A percentile compares a stretch with the other conserved stretches of the same genome.
Evolutionary conservation across 805 yeast species (phyloP).

Genomic region (Ogataea glucozyma): DNA sequence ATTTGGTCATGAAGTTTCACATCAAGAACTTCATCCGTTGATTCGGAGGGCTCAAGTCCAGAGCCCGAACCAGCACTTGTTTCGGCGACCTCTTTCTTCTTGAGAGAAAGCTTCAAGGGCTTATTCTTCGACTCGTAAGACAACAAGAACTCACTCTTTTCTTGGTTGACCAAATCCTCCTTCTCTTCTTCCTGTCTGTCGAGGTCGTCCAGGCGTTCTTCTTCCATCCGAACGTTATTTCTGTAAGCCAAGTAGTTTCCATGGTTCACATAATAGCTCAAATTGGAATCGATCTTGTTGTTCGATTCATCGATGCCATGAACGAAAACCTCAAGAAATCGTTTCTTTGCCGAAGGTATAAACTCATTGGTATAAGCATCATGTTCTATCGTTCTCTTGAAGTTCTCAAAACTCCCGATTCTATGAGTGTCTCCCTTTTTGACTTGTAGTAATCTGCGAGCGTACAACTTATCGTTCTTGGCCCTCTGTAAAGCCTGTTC

Average conservation of each 20-base stretch:
- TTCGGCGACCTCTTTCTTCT: slow-evolving; percentile 16
- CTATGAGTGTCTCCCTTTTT: slow-evolving; percentile 30
- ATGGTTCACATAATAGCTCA: slow-evolving; percentile 42
- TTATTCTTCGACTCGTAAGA: slow-evolving; percentile 19
- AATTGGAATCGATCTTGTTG: slow-evolving; percentile 37
- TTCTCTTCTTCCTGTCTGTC: slow-evolving; percentile 41
- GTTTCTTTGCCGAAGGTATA: slow-evolving; percentile 25
- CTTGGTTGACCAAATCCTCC: slow-evolving; percentile 22
- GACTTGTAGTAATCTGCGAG: slow-evolving; percentile 18
- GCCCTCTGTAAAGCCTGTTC: slow-evolving; percentile 24
- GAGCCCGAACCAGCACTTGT: slow-evolving; percentile 5
- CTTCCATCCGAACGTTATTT: slow-evolving; percentile 38
- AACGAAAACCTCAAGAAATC: slow-evolving; percentile 34
- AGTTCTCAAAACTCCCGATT: slow-evolving; percentile 39
- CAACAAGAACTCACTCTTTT: slow-evolving; percentile 20
- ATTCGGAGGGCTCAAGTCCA: too few relatives aligned
- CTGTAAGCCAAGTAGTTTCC: slow-evolving; percentile 45
- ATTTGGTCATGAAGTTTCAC: slow-evolving; percentile 21
- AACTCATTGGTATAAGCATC: slow-evolving; percentile 22
- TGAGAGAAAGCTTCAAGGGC: slow-evolving; percentile 26
- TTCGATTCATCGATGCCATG: slow-evolving; percentile 19
- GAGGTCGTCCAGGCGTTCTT: slow-evolving; percentile 42
- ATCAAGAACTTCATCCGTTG: neutral
- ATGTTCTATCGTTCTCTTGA: slow-evolving; percentile 31
- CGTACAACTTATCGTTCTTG: slow-evolving; percentile 19